These are phyloP conservation scores for Capsicum chinense DNA, from an alignment of 257 asterid species.

Conservation along the genomic window DNA sequence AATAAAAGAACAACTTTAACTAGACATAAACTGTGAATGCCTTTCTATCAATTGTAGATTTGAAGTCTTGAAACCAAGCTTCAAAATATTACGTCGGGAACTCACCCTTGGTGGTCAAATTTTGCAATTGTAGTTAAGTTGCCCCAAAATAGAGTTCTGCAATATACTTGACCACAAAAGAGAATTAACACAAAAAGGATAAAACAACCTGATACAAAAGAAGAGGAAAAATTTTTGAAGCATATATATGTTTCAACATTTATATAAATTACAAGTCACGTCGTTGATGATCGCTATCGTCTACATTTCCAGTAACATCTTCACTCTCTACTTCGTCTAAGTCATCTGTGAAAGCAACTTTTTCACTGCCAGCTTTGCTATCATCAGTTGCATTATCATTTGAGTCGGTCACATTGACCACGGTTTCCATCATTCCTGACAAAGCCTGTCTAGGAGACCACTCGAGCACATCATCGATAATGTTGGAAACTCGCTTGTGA, in stretches of 20 bases:
- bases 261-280: constrained; percentile 32
- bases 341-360: constrained; percentile 9
- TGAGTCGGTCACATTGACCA: constrained; percentile 49
- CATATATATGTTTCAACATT: constrained; percentile 22
- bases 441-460: constrained; percentile 95
- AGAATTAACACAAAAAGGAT: background rate
- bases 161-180: background rate
- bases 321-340: constrained; percentile 40
- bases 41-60: background rate
- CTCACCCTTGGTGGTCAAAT: background rate
- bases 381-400: constrained; percentile 37
- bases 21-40: background rate
- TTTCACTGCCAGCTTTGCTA: constrained; percentile 33
- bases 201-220: background rate
- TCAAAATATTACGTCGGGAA: background rate
- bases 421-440: constrained; percentile 88
- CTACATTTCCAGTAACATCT: constrained; percentile 42
- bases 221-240: background rate
- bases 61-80: constrained; percentile 21
- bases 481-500: constrained; percentile 92
- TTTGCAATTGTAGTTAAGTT: background rate
- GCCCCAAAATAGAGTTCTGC: background rate
- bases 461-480: constrained; percentile 95
- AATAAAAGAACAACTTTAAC: background rate
- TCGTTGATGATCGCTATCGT: constrained; percentile 44